Conservation (phyloP, 2,329 filamentous ascomycete genomes). For the Calonectria montana region DNA sequence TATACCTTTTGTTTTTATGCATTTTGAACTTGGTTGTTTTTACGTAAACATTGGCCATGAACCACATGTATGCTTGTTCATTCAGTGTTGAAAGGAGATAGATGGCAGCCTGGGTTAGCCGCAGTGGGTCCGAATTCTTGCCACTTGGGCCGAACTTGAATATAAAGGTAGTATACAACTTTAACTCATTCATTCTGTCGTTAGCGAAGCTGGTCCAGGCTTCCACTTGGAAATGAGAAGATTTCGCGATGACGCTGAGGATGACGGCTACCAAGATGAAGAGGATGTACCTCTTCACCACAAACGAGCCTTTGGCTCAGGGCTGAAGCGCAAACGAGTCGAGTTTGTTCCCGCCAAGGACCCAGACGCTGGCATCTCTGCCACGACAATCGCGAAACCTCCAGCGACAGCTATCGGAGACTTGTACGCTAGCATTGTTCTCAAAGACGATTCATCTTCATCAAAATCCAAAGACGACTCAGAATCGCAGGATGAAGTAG, state of each 20-base stretch:
- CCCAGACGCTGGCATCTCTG: conserved; percentile 43
- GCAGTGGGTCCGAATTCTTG: background rate
- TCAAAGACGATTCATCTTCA: conserved; percentile 49
- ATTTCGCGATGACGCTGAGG: conserved; percentile 35
- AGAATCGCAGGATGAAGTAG: conserved; percentile 25
- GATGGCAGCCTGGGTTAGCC: conserved; percentile 1
- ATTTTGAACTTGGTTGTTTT: no score
- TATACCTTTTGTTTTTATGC: no score
- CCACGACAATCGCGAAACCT: conserved; percentile 23
- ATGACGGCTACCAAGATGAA: conserved; percentile 46
- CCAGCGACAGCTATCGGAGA: conserved; percentile 56
- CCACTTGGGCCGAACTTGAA: background rate
- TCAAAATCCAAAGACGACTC: conserved; percentile 9
- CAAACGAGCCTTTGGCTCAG: conserved; percentile 66
- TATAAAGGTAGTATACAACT: background rate
- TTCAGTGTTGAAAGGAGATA: no score
- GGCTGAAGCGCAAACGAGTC: conserved; percentile 64
- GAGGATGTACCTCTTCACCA: conserved; percentile 65
- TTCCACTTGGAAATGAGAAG: conserved; percentile 42
- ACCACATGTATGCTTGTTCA: no score
- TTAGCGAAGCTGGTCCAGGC: background rate
- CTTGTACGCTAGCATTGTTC: conserved; percentile 74
- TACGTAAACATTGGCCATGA: no score
- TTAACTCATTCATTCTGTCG: background rate
- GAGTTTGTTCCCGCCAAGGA: conserved; percentile 68